phyloP scores from a whole-genome alignment of 306 rosid species.

The Vigna reflexopilosa region DNA sequence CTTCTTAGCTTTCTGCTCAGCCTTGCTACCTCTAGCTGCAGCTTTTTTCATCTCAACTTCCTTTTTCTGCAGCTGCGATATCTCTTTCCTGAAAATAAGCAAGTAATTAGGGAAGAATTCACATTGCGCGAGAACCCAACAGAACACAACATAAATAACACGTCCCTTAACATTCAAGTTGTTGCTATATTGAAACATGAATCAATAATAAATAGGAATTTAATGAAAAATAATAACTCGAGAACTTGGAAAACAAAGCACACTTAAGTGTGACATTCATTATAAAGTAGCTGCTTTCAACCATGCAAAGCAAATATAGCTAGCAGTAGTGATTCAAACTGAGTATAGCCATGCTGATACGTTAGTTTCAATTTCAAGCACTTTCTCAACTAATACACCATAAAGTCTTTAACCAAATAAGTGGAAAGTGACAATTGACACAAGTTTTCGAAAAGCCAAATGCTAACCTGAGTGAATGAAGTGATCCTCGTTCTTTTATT shows the following conservation, averaged over 20 bases:
- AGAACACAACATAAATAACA: background rate
- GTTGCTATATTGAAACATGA: background rate
- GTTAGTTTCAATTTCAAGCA: background rate
- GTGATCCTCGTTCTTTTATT: background rate
- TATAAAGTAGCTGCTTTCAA: conserved; percentile 14
- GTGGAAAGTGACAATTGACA: background rate
- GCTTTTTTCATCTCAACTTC: conserved; percentile 82
- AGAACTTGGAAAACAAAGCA: conserved; percentile 18
- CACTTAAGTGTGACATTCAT: background rate
- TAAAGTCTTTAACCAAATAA: background rate
- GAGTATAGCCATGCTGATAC: background rate
- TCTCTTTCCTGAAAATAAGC: conserved; percentile 74
- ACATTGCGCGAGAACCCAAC: conserved; percentile 27
- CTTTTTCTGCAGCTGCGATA: conserved; percentile 74
- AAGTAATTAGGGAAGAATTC: conserved; percentile 26
- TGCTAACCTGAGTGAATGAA: background rate
- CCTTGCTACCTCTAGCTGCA: conserved; percentile 96
- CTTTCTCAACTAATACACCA: conserved; percentile 11
- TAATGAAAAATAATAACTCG: background rate
- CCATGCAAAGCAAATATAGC: conserved; percentile 2
- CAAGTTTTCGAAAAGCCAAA: background rate
- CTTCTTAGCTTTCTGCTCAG: conserved; percentile 91
- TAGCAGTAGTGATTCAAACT: background rate
- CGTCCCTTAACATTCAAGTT: conserved; percentile 22
- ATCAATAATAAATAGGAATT: background rate